Evolutionary conservation across 768 basidiomycete genomes (phyloP).

Genomic region (Tulasnella sp.): DNA sequence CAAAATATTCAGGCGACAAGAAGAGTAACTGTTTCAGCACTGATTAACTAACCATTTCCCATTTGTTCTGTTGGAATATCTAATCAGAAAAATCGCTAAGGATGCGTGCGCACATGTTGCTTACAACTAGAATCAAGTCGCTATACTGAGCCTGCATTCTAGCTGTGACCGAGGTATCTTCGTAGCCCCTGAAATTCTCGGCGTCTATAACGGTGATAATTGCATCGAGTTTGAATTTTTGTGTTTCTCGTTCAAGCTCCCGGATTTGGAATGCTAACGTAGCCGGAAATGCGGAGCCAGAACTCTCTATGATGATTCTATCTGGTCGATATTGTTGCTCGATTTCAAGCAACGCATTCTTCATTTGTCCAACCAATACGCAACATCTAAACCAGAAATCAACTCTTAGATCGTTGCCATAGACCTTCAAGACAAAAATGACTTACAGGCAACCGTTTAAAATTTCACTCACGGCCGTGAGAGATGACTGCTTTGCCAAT

Average conservation of each 20-base stretch:
- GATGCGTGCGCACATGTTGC: slow-evolving; percentile 19
- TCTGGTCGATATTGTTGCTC: slow-evolving; percentile 77
- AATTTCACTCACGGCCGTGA: slow-evolving; percentile 85
- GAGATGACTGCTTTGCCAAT: slow-evolving; percentile 68
- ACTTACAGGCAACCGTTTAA: slow-evolving; percentile 89
- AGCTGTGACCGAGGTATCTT: slow-evolving; percentile 82
- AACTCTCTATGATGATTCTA: slow-evolving; percentile 90
- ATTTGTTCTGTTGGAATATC: slow-evolving; percentile 56
- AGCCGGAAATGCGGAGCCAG: slow-evolving; percentile 91
- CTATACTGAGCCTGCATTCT: slow-evolving; percentile 94
- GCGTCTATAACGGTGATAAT: slow-evolving; percentile 87
- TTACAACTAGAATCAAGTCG: slow-evolving; percentile 72
- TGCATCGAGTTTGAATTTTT: slow-evolving; percentile 70
- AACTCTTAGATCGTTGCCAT: background rate
- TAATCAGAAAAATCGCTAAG: background rate
- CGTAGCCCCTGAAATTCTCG: slow-evolving; percentile 85
- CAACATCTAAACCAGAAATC: slow-evolving; percentile 50
- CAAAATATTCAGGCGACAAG: background rate
- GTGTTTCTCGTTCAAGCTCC: slow-evolving; percentile 69
- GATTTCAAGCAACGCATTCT: slow-evolving; percentile 81
- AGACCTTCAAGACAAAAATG: background rate
- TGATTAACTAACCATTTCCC: slow-evolving; percentile 47
- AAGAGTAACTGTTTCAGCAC: background rate
- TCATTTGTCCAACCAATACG: slow-evolving; percentile 89
- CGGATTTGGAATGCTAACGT: slow-evolving; percentile 91